phyloP scores from a whole-genome alignment of 495 filamentous ascomycete genomes.

The Bacidia rubella region DNA sequence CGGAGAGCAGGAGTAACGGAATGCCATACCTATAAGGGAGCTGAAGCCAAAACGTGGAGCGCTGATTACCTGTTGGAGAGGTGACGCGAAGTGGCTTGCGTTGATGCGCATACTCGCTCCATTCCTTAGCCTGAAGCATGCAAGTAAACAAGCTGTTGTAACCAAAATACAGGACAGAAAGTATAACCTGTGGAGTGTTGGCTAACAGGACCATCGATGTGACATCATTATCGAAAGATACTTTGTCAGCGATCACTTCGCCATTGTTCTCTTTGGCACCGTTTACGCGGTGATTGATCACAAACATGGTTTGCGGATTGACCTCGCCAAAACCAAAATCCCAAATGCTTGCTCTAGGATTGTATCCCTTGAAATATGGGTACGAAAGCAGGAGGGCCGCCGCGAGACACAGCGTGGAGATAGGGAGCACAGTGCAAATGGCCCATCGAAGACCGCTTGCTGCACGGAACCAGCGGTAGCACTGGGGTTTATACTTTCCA shows the following conservation, averaged over 20 bases:
- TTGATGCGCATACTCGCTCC: slow-evolving; percentile 13
- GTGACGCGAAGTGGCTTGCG: slow-evolving; percentile 29
- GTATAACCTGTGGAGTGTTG: slow-evolving; percentile 28
- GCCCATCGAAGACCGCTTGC: not conserved
- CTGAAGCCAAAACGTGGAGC: slow-evolving; percentile 27
- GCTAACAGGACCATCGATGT: slow-evolving; percentile 21
- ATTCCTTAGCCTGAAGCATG: slow-evolving; percentile 26
- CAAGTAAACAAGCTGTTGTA: slow-evolving; percentile 24
- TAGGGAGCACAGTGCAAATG: no score
- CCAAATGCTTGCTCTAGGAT: not conserved
- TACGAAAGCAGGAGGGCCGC: not conserved
- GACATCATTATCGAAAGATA: slow-evolving; percentile 3
- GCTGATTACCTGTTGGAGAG: slow-evolving; percentile 23
- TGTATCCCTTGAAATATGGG: not conserved
- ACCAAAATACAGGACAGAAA: slow-evolving; percentile 27
- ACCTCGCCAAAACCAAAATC: not conserved
- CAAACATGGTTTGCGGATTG: not conserved
- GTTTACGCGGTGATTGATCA: not conserved
- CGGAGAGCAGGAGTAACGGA: slow-evolving; percentile 19
- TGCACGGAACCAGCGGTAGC: not conserved
- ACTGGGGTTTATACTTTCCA: not conserved
- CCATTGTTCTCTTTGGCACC: not conserved
- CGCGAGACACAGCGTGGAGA: no score
- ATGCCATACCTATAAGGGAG: slow-evolving; percentile 29
- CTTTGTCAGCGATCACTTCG: not conserved